Evolutionary conservation across 805 yeast genomes (phyloP).

Genomic region (Pichia phayaonensis): DNA sequence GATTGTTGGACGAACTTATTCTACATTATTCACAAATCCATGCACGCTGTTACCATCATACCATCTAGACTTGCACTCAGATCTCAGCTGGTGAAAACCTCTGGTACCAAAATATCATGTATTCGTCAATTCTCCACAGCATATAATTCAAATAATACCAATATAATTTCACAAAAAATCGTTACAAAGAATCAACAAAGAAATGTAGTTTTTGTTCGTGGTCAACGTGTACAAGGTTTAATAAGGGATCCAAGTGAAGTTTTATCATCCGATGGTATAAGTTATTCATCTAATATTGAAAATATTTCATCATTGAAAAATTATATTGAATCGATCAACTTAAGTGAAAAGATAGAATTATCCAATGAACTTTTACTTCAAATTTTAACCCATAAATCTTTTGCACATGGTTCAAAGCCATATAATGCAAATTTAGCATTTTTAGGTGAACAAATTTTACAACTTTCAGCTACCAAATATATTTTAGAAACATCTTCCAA

Average conservation of each 20-base stretch:
- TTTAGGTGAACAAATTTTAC: conserved; percentile 59
- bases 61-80: not conserved
- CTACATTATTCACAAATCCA: not conserved
- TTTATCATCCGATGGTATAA: conserved; percentile 41
- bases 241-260: conserved; percentile 62
- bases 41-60: not conserved
- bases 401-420: conserved; percentile 85
- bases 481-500: conserved; percentile 23
- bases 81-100: not conserved
- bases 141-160: conserved; percentile 4
- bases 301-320: conserved; percentile 42
- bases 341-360: conserved; percentile 34
- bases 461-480: conserved; percentile 38
- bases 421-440: conserved; percentile 79
- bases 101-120: not conserved
- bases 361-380: conserved; percentile 65
- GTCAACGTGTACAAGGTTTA: conserved; percentile 60
- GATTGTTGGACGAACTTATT: not conserved
- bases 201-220: conserved; percentile 35
- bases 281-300: conserved; percentile 44
- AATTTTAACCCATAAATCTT: conserved; percentile 86
- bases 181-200: not conserved
- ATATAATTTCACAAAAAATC: conserved; percentile 11
- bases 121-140: not conserved
- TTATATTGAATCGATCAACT: conserved; percentile 29